Evolutionary conservation across 2,329 filamentous ascomycete species (phyloP).

Genomic region (Ophiobolus disseminans): DNA sequence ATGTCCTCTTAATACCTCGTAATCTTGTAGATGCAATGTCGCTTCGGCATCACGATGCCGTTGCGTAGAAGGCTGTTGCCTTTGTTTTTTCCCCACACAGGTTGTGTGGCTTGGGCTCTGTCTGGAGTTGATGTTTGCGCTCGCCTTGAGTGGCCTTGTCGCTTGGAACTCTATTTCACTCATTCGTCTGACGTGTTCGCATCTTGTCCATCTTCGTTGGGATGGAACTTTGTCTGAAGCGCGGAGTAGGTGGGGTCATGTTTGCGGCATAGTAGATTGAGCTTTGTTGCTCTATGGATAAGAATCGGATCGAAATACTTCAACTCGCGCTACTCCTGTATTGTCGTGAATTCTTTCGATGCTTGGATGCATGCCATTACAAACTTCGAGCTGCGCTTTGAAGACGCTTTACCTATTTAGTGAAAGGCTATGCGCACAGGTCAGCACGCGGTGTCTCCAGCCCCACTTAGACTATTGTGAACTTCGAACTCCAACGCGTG

Average conservation of each 20-base stretch:
- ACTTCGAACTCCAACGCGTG: too few relatives aligned
- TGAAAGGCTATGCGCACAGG: too few relatives aligned
- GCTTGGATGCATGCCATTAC: too few relatives aligned
- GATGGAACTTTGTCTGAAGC: neutral
- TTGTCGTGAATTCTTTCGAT: too few relatives aligned
- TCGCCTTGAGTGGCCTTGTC: conserved; percentile 3
- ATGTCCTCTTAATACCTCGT: conserved; percentile 33
- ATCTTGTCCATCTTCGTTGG: too few relatives aligned
- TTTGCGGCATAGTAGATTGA: conserved; percentile 1
- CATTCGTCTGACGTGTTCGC: too few relatives aligned
- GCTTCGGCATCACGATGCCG: neutral
- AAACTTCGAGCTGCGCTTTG: too few relatives aligned
- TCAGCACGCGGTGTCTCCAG: too few relatives aligned
- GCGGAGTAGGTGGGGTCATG: neutral
- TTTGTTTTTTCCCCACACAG: conserved; percentile 1
- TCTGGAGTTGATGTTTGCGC: neutral
- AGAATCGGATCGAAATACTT: conserved; percentile 8
- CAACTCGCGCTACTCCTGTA: neutral
- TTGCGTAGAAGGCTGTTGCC: conserved; percentile 4
- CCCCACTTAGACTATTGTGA: too few relatives aligned
- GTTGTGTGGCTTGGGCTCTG: neutral
- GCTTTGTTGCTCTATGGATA: neutral
- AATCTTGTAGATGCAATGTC: conserved; percentile 30
- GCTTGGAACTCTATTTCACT: neutral
- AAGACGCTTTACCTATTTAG: too few relatives aligned